Percentiles rank a stretch among this genome's conserved stretches.
Evolutionary conservation across 2,329 filamentous ascomycete species (phyloP).

Genomic region (Helotiales sp.): DNA sequence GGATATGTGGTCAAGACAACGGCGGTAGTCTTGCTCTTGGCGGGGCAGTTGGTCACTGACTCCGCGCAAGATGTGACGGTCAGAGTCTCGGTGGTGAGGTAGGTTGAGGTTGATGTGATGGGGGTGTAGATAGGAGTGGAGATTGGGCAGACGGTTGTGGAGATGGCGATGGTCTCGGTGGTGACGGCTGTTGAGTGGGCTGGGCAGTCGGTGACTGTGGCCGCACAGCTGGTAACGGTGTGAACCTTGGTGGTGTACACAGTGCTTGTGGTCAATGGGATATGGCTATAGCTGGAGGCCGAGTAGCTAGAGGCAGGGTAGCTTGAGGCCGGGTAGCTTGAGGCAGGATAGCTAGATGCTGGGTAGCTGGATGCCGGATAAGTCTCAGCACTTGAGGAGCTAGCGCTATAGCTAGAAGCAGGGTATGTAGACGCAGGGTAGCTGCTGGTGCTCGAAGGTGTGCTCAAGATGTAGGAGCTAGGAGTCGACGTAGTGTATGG

Average conservation of each 20-base stretch:
- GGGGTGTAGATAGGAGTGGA: conserved; percentile 35
- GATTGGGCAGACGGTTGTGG: conserved; percentile 40
- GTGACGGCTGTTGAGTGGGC: conserved; percentile 32
- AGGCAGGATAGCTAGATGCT: too few relatives aligned
- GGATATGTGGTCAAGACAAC: not conserved
- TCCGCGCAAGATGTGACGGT: conserved; percentile 31
- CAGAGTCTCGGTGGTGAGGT: conserved; percentile 43
- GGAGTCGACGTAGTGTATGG: conserved; percentile 15
- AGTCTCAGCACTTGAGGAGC: not conserved
- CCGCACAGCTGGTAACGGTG: conserved; percentile 52
- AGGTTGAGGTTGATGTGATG: conserved; percentile 47
- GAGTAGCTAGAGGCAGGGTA: not conserved
- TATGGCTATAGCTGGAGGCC: not conserved
- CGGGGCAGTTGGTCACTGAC: conserved; percentile 31
- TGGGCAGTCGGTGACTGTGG: conserved; percentile 52
- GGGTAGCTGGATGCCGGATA: too few relatives aligned
- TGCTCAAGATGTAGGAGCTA: conserved; percentile 30
- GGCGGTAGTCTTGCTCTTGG: not conserved
- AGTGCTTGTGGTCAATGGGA: not conserved
- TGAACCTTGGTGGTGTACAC: conserved; percentile 30
- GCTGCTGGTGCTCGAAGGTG: not conserved
- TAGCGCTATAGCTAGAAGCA: not conserved
- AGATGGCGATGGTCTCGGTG: conserved; percentile 39
- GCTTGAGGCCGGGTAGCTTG: not conserved
- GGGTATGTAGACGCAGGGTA: not conserved